phyloP scores from a whole-genome alignment of 192 early-diverging fungal species.

The Coemansia javaensis region DNA sequence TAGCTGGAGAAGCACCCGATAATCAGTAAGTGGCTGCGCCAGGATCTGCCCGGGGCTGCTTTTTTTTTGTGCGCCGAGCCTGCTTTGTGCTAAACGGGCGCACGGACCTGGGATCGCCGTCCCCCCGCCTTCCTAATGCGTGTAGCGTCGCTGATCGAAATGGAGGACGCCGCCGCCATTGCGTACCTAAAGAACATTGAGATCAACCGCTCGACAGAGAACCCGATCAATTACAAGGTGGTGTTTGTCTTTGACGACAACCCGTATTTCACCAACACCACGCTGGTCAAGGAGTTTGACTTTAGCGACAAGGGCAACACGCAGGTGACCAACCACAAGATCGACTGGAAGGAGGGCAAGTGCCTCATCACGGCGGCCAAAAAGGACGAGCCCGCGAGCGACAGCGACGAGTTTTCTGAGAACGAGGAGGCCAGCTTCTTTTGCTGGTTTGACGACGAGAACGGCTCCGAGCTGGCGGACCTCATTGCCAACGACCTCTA shows the following conservation, averaged over 20 bases:
- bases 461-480: constrained; percentile 45
- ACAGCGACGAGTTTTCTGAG: constrained; percentile 38
- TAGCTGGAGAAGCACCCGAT: constrained; percentile 52
- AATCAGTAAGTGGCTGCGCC: constrained; percentile 35
- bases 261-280: constrained; percentile 54
- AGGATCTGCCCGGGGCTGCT: too few species aligned
- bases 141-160: constrained; percentile 51
- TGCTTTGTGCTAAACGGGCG: too few species aligned
- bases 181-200: constrained; percentile 83
- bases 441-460: constrained; percentile 48
- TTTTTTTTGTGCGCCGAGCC: not conserved
- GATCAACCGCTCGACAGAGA: constrained; percentile 43
- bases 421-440: constrained; percentile 50
- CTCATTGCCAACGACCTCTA: constrained; percentile 47
- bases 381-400: constrained; percentile 36
- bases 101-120: too few species aligned
- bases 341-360: constrained; percentile 61
- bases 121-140: constrained; percentile 9
- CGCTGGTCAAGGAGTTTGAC: constrained; percentile 56
- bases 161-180: constrained; percentile 56
- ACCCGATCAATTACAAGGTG: constrained; percentile 53
- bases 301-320: constrained; percentile 56
- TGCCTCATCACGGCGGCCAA: constrained; percentile 44
- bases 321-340: constrained; percentile 51
- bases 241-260: constrained; percentile 55